Evolutionary conservation across 1,284 basidiomycete genomes (phyloP).

Genomic region (Thelephora terrestris): DNA sequence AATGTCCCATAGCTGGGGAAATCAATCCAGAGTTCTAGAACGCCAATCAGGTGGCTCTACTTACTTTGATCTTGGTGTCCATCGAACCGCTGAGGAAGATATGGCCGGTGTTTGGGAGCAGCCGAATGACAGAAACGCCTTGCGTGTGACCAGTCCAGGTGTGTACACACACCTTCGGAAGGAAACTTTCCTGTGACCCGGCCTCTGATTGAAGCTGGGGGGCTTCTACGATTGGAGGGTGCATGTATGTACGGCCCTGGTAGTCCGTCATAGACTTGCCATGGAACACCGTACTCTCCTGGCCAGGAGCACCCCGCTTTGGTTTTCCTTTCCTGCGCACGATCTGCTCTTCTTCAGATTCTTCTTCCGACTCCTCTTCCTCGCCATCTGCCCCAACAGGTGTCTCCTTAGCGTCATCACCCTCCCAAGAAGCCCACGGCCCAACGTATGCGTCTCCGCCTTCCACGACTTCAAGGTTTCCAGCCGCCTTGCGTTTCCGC

Average conservation of each 20-base stretch:
- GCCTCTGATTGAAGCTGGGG: constrained; percentile 73
- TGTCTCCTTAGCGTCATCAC: constrained; percentile 57
- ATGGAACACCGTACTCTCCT: constrained; percentile 94
- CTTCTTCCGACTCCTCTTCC: constrained; percentile 43
- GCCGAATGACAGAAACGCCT: constrained; percentile 86
- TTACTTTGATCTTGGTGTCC: constrained; percentile 97
- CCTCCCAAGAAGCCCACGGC: constrained; percentile 94
- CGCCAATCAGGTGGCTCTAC: constrained; percentile 12
- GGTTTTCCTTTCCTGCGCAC: constrained; percentile 65
- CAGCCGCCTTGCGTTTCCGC: constrained; percentile 72
- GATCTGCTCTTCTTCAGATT: constrained; percentile 56
- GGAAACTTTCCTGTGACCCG: constrained; percentile 84
- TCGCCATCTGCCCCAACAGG: constrained; percentile 45
- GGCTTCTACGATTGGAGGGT: constrained; percentile 76
- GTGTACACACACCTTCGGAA: constrained; percentile 93
- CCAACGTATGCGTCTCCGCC: constrained; percentile 88
- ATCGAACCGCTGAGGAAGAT: constrained; percentile 89
- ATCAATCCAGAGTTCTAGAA: constrained; percentile 8
- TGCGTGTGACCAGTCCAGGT: constrained; percentile 98
- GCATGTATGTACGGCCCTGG: constrained; percentile 97
- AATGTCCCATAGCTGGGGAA: constrained; percentile 85
- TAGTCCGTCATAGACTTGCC: constrained; percentile 96
- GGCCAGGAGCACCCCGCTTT: constrained; percentile 70
- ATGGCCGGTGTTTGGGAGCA: constrained; percentile 92
- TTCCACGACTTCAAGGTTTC: constrained; percentile 77